A percentile compares a stretch with the other conserved stretches of the same genome.
Conservation (phyloP, 129 eudicot genomes). For the Artemisia tridentata region DNA sequence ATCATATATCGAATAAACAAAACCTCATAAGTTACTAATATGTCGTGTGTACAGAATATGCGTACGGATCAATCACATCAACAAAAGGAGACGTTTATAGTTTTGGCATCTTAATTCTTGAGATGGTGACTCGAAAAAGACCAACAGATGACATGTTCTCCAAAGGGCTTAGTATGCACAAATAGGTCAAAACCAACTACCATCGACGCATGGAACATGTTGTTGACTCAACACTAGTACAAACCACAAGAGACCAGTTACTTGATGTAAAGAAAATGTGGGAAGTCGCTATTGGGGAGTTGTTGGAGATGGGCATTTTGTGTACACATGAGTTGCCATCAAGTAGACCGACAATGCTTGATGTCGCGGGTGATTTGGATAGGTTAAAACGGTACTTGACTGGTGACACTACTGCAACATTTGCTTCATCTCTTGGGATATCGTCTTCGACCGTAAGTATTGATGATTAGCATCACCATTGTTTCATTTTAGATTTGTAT, state of each 20-base stretch:
- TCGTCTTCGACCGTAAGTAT: slow-evolving; percentile 38
- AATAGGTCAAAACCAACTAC: slow-evolving; percentile 44
- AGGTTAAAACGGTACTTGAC: slow-evolving; percentile 48
- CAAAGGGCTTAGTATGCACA: slow-evolving; percentile 50
- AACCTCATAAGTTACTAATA: neutral
- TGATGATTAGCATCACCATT: neutral
- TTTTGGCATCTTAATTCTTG: slow-evolving; percentile 58
- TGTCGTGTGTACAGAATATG: slow-evolving; percentile 43
- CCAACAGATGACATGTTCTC: slow-evolving; percentile 56
- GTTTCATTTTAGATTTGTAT: neutral
- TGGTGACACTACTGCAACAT: slow-evolving; percentile 53
- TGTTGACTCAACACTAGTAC: slow-evolving; percentile 40
- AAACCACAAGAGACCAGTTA: slow-evolving; percentile 40
- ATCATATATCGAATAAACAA: too few species aligned
- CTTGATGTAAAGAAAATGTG: slow-evolving; percentile 48
- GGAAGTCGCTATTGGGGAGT: slow-evolving; percentile 47
- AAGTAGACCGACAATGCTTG: slow-evolving; percentile 59
- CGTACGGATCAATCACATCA: slow-evolving; percentile 49
- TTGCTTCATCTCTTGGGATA: slow-evolving; percentile 58
- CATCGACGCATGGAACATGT: slow-evolving; percentile 40
- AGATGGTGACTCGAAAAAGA: slow-evolving; percentile 56
- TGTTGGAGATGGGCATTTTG: slow-evolving; percentile 51
- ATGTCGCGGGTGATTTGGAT: slow-evolving; percentile 51
- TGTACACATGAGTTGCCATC: slow-evolving; percentile 51
- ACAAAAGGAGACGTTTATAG: slow-evolving; percentile 63